Percentiles rank a stretch among this genome's conserved stretches.
Conservation (phyloP, 2,329 filamentous ascomycete species). For the Colletotrichum horii region DNA sequence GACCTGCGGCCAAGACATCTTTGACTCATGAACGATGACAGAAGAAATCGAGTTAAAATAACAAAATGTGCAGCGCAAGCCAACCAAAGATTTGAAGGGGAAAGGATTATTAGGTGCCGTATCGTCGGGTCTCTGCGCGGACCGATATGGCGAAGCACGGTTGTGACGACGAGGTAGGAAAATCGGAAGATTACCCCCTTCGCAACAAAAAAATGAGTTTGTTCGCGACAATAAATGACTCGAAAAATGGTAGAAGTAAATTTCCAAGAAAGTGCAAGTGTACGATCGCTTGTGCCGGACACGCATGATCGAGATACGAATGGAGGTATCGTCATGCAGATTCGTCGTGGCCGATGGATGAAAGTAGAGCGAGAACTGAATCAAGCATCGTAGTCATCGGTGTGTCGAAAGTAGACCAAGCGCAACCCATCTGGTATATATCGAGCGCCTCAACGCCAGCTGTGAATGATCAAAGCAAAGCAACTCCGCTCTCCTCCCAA, state of each 20-base stretch:
- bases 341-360: conserved; percentile 54
- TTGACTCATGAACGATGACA: conserved; percentile 26
- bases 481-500: conserved; percentile 17
- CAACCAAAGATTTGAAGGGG: conserved; percentile 10
- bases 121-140: conserved; percentile 5
- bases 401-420: conserved; percentile 25
- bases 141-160: neutral
- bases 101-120: conserved; percentile 18
- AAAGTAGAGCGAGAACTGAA: conserved; percentile 24
- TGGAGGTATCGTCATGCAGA: conserved; percentile 62
- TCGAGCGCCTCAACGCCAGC: conserved; percentile 24
- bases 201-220: neutral
- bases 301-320: conserved; percentile 60
- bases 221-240: conserved; percentile 22
- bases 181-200: neutral
- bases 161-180: neutral
- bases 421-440: conserved; percentile 24
- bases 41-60: conserved; percentile 32
- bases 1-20: conserved; percentile 20
- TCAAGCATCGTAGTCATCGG: conserved; percentile 24
- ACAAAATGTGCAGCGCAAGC: conserved; percentile 22
- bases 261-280: conserved; percentile 34
- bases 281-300: conserved; percentile 65
- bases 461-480: conserved; percentile 22
- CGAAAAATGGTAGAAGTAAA: conserved; percentile 26